Evolutionary conservation across 768 basidiomycete genomes (phyloP).

Genomic region (Serendipita vermifera): DNA sequence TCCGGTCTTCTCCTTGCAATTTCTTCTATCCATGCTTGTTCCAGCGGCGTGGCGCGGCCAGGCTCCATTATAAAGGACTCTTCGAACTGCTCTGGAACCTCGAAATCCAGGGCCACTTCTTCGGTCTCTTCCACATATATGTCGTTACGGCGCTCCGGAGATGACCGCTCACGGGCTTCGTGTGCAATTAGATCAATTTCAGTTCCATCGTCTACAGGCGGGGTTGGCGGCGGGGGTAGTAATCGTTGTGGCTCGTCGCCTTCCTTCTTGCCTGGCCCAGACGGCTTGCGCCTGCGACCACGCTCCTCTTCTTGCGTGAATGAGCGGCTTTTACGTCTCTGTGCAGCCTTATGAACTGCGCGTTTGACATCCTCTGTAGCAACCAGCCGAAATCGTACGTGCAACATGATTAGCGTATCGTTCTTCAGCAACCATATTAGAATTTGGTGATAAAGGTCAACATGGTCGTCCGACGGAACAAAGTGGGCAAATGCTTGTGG

Average conservation of each 20-base stretch:
- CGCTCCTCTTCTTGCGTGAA: background rate
- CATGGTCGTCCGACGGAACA: constrained; percentile 50
- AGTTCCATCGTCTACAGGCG: background rate
- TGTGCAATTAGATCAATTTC: background rate
- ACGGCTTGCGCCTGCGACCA: background rate
- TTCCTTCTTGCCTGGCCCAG: background rate
- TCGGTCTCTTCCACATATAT: background rate
- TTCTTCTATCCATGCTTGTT: constrained; percentile 7
- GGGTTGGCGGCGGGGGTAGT: too few species aligned
- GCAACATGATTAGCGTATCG: constrained; percentile 72
- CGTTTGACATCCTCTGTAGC: constrained; percentile 66
- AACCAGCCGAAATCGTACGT: constrained; percentile 73
- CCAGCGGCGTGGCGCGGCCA: background rate
- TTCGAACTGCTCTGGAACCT: background rate
- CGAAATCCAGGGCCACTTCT: background rate
- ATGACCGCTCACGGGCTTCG: background rate
- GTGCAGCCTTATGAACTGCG: constrained; percentile 28
- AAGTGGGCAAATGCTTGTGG: constrained; percentile 59
- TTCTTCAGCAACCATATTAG: constrained; percentile 85
- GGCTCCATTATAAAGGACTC: constrained; percentile 4
- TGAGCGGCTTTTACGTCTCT: background rate
- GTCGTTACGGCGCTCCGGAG: background rate
- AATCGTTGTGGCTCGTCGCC: background rate
- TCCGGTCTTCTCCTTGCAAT: constrained; percentile 4
- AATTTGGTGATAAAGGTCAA: constrained; percentile 64